These are phyloP conservation scores for Aspergillus glaucus DNA, from an alignment of 2,329 filamentous ascomycete species.

Conservation along the genomic window DNA sequence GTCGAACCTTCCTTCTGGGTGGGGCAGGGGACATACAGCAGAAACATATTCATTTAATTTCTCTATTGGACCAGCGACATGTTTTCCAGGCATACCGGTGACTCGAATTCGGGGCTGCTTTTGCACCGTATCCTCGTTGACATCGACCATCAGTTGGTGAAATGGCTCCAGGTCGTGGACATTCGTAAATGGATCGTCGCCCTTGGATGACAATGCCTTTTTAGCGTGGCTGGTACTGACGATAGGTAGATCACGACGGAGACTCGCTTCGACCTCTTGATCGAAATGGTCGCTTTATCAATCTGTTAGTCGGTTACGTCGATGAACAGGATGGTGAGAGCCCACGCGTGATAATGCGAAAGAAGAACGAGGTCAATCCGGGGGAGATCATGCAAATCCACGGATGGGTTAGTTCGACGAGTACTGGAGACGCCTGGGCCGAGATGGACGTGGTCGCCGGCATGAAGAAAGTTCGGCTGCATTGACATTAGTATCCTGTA, in stretches of 20 bases:
- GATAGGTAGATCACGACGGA: conserved; percentile 53
- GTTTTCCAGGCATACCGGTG: conserved; percentile 60
- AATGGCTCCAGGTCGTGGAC: conserved; percentile 54
- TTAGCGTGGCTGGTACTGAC: conserved; percentile 59
- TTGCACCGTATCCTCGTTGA: conserved; percentile 16
- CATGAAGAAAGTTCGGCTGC: conserved; percentile 59
- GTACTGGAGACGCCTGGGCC: conserved; percentile 55
- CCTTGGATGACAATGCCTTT: conserved; percentile 42
- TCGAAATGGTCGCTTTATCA: conserved; percentile 48
- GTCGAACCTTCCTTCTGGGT: not conserved
- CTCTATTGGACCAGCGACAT: conserved; percentile 45
- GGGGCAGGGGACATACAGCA: conserved; percentile 29
- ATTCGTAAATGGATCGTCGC: conserved; percentile 47
- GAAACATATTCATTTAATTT: conserved; percentile 43
- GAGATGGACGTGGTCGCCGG: conserved; percentile 60
- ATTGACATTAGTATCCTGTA: not conserved
- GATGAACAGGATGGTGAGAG: not conserved
- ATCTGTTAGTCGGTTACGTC: not conserved
- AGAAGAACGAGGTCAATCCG: conserved; percentile 55
- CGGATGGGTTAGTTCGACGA: conserved; percentile 53
- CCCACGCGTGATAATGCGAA: conserved; percentile 56
- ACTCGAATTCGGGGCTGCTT: conserved; percentile 47
- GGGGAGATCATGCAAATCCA: conserved; percentile 55
- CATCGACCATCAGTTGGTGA: conserved; percentile 45
- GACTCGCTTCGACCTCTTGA: conserved; percentile 44